phyloP scores from a whole-genome alignment of 169 alveolate species.

The Plasmodium cynomolgi region DNA sequence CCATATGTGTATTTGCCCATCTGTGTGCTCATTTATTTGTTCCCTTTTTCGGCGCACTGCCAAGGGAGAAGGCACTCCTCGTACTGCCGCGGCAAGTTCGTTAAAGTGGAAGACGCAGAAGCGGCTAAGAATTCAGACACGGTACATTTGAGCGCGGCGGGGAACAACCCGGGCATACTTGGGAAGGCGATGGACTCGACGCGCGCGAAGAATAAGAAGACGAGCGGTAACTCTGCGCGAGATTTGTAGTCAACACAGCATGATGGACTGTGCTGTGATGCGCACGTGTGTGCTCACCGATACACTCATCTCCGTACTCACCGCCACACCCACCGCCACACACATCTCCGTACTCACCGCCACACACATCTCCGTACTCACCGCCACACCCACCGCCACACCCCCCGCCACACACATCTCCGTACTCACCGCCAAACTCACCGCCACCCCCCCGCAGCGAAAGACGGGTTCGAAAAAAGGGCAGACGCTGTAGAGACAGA shows the following conservation, averaged over 20 bases:
- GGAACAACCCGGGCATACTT: background rate
- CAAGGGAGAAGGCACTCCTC: constrained; percentile 85
- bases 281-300: background rate
- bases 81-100: constrained; percentile 88
- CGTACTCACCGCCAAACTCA: background rate
- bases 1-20: background rate
- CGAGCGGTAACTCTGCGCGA: constrained; percentile 15
- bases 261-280: background rate
- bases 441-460: background rate
- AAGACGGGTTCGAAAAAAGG: constrained; percentile 29
- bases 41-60: background rate
- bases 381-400: background rate
- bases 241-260: background rate
- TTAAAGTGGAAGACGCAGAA: constrained; percentile 82
- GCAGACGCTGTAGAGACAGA: background rate
- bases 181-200: background rate
- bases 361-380: background rate
- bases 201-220: constrained; percentile 26
- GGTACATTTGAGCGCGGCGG: background rate
- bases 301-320: background rate
- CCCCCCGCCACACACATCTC: background rate
- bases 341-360: background rate
- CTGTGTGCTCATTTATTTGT: background rate
- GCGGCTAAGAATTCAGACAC: constrained; percentile 7
- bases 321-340: background rate